Conservation (phyloP, 2,329 filamentous ascomycete species). For the Seiridium unicorne region DNA sequence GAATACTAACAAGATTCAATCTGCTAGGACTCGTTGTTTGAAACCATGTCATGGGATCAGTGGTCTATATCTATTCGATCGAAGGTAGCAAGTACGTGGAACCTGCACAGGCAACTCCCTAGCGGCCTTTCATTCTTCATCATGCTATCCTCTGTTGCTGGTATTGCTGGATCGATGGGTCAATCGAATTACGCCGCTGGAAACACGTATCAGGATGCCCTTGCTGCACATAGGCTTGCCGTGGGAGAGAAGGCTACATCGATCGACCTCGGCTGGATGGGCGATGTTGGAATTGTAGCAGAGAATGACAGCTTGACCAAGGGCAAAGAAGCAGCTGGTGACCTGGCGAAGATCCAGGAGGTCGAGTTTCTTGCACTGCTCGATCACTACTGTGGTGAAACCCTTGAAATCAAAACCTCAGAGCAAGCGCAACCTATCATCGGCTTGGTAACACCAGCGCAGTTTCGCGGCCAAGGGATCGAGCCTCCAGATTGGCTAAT, state of each 20-base stretch:
- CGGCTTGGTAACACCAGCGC: background rate
- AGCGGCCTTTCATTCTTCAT: slow-evolving; percentile 28
- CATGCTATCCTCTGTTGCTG: slow-evolving; percentile 20
- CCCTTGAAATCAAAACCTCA: background rate
- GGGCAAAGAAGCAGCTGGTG: slow-evolving; percentile 10
- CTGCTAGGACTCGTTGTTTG: background rate
- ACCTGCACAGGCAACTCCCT: slow-evolving; percentile 30
- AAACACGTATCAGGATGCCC: slow-evolving; percentile 26
- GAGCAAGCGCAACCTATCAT: background rate
- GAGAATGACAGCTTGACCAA: background rate
- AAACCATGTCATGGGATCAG: slow-evolving; percentile 33
- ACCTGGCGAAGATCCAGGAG: slow-evolving; percentile 13
- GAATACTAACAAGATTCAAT: background rate
- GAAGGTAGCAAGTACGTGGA: slow-evolving; percentile 42
- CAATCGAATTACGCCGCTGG: slow-evolving; percentile 29
- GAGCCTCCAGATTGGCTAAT: background rate
- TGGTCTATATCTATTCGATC: slow-evolving; percentile 33
- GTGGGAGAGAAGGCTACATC: slow-evolving; percentile 2
- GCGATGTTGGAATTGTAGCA: slow-evolving; percentile 8
- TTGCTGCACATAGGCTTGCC: slow-evolving; percentile 11
- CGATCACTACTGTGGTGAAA: background rate
- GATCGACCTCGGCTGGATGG: slow-evolving; percentile 10
- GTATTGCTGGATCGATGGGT: slow-evolving; percentile 17
- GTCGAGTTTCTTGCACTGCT: slow-evolving; percentile 14
- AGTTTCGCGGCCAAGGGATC: background rate